A percentile compares a stretch with the other conserved stretches of the same genome.
phyloP scores from a whole-genome alignment of 495 filamentous ascomycete genomes.

The Glonium stellatum region DNA sequence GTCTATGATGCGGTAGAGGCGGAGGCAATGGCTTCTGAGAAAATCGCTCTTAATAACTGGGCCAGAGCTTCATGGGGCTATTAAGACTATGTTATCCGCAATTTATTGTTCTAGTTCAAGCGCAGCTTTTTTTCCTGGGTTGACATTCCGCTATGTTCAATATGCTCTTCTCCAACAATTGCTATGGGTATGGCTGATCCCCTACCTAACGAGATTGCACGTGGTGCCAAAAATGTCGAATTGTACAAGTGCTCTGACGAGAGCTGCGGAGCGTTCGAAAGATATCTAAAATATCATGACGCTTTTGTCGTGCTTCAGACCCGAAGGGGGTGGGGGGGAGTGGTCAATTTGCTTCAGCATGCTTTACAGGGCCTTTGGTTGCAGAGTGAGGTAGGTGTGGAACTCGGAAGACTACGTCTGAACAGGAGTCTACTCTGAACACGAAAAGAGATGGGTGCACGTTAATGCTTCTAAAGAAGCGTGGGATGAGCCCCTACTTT shows the following conservation, averaged over 20 bases:
- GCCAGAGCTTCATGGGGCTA: constrained; percentile 85
- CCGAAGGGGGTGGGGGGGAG: constrained; percentile 76
- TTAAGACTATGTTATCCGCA: constrained; percentile 88
- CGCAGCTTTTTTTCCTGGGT: constrained; percentile 88
- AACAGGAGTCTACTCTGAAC: constrained; percentile 92
- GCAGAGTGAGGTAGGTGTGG: constrained; percentile 92
- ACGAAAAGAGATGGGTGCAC: constrained; percentile 88
- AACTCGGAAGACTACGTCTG: constrained; percentile 93
- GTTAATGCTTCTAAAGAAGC: constrained; percentile 90
- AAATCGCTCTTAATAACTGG: constrained; percentile 61
- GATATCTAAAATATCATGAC: constrained; percentile 88
- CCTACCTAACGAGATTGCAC: constrained; percentile 74
- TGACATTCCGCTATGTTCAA: constrained; percentile 78
- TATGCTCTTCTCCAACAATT: constrained; percentile 71
- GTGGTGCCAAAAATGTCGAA: constrained; percentile 77
- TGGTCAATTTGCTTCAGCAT: constrained; percentile 98
- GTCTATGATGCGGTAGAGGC: constrained; percentile 87
- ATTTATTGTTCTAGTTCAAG: constrained; percentile 91
- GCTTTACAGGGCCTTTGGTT: constrained; percentile 85
- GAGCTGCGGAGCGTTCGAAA: constrained; percentile 65
- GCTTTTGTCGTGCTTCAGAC: constrained; percentile 89
- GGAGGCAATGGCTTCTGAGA: no score
- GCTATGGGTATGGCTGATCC: constrained; percentile 72
- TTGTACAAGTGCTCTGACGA: constrained; percentile 70
- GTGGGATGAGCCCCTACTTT: constrained; percentile 88